These are phyloP conservation scores for Wolfiporia cocos DNA, from an alignment of 1,284 basidiomycete species.

Conservation along the genomic window DNA sequence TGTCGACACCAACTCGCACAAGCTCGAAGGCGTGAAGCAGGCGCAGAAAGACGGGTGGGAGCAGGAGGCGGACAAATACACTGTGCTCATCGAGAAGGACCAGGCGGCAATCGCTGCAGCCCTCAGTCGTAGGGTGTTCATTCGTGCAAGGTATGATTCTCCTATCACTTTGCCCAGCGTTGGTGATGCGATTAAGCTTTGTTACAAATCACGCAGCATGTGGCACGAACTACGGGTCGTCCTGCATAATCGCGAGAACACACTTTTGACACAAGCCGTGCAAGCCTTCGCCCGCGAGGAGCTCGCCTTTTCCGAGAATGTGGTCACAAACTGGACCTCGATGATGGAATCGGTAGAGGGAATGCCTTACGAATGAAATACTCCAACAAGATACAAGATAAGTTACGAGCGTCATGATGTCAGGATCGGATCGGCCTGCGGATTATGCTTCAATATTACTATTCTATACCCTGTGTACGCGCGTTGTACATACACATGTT, in stretches of 20 bases:
- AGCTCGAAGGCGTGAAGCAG: slow-evolving; percentile 66
- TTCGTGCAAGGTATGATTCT: slow-evolving; percentile 67
- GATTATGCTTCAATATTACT: too few relatives aligned
- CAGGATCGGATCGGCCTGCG: too few relatives aligned
- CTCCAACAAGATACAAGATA: too few relatives aligned
- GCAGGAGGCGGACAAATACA: slow-evolving; percentile 72
- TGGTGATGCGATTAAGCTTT: too few relatives aligned
- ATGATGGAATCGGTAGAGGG: slow-evolving; percentile 62
- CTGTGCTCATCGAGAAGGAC: slow-evolving; percentile 67
- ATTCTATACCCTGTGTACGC: too few relatives aligned
- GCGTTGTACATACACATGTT: too few relatives aligned
- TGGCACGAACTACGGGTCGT: slow-evolving; percentile 91
- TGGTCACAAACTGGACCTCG: slow-evolving; percentile 68
- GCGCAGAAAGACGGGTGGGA: slow-evolving; percentile 77
- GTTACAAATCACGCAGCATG: slow-evolving; percentile 60
- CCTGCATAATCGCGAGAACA: slow-evolving; percentile 82
- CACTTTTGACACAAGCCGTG: slow-evolving; percentile 68
- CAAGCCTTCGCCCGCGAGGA: slow-evolving; percentile 72
- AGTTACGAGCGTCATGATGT: too few relatives aligned
- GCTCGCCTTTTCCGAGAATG: slow-evolving; percentile 53
- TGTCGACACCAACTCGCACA: slow-evolving; percentile 68
- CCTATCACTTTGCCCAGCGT: background rate
- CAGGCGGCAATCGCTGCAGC: slow-evolving; percentile 66
- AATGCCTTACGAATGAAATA: slow-evolving; percentile 82
- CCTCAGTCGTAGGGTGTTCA: slow-evolving; percentile 73